Evolutionary conservation across 2,329 filamentous ascomycete genomes (phyloP).

Genomic region (Cladosporium sp.): DNA sequence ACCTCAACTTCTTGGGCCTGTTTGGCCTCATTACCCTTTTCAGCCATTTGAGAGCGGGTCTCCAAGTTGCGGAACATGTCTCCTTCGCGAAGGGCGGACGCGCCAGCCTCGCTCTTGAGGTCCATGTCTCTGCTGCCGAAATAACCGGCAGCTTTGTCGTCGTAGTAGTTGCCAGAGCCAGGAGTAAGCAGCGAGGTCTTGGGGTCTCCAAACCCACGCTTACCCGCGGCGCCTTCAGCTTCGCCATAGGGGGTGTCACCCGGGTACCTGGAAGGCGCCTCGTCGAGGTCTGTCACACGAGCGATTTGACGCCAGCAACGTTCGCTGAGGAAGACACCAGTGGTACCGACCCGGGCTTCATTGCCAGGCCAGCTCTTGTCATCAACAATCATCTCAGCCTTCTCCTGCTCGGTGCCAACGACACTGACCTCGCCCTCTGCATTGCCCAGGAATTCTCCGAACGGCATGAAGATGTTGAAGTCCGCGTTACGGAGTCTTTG

Average conservation of each 20-base stretch:
- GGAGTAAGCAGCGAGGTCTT: conserved; percentile 55
- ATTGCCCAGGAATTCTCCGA: conserved; percentile 88
- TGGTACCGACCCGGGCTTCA: conserved; percentile 84
- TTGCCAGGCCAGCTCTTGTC: conserved; percentile 89
- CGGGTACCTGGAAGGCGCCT: conserved; percentile 51
- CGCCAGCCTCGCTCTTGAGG: conserved; percentile 83
- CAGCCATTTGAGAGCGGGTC: conserved; percentile 88
- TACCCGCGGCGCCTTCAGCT: conserved; percentile 55
- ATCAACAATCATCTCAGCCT: conserved; percentile 84
- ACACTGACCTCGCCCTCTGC: conserved; percentile 79
- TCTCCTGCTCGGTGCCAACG: conserved; percentile 88
- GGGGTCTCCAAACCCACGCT: conserved; percentile 54
- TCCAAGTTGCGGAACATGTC: conserved; percentile 99
- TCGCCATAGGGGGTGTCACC: conserved; percentile 56
- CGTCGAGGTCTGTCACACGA: conserved; percentile 61
- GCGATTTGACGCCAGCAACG: conserved; percentile 91
- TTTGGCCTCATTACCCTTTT: conserved; percentile 87
- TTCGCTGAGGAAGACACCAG: conserved; percentile 93
- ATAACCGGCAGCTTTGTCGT: conserved; percentile 77
- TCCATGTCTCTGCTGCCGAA: conserved; percentile 79
- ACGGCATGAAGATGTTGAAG: conserved; percentile 92
- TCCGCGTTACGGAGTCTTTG: conserved; percentile 88
- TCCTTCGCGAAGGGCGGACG: conserved; percentile 82
- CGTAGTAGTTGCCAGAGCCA: conserved; percentile 57
- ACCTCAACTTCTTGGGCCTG: conserved; percentile 88